phyloP scores from a whole-genome alignment of 2,329 filamentous ascomycete genomes.

The Aspergillus tubingensis region DNA sequence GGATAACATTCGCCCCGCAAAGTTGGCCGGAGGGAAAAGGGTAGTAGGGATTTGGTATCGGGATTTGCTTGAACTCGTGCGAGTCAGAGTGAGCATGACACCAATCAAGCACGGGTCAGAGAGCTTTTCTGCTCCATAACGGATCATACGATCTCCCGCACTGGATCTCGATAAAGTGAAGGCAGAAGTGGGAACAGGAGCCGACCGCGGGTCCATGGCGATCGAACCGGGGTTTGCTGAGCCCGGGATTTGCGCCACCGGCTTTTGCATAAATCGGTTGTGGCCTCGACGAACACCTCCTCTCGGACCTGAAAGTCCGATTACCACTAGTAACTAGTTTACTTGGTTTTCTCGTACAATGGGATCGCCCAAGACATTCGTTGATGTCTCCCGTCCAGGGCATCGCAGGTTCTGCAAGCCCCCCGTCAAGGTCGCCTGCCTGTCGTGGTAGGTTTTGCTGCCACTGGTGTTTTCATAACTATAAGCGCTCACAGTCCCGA shows the following conservation, averaged over 20 bases:
- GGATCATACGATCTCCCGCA: not conserved
- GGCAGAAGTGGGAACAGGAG: not conserved
- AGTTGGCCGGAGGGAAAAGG: not conserved
- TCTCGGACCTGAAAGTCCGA: too few relatives aligned
- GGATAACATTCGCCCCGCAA: not conserved
- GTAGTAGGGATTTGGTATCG: not conserved
- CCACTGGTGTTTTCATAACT: not conserved
- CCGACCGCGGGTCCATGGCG: not conserved
- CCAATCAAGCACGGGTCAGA: not conserved
- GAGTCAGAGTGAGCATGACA: not conserved
- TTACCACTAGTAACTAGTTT: not conserved
- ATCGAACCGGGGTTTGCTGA: not conserved
- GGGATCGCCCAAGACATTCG: not conserved
- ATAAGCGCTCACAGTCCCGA: not conserved
- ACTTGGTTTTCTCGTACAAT: not conserved
- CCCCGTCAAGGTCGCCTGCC: slow-evolving; percentile 55
- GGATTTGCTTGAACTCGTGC: not conserved
- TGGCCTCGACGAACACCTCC: too few relatives aligned
- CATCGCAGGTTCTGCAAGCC: slow-evolving; percentile 29
- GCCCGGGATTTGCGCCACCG: not conserved
- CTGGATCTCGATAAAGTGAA: not conserved
- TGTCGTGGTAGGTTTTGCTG: slow-evolving; percentile 48
- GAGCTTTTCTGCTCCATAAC: not conserved
- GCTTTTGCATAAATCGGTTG: not conserved
- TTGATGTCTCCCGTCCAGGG: slow-evolving; percentile 1